Percentiles rank a stretch among this genome's conserved stretches.
These are phyloP conservation scores for Globisporangium paroecandrum DNA, from an alignment of 352 stramenopile genomes.

Conservation along the genomic window DNA sequence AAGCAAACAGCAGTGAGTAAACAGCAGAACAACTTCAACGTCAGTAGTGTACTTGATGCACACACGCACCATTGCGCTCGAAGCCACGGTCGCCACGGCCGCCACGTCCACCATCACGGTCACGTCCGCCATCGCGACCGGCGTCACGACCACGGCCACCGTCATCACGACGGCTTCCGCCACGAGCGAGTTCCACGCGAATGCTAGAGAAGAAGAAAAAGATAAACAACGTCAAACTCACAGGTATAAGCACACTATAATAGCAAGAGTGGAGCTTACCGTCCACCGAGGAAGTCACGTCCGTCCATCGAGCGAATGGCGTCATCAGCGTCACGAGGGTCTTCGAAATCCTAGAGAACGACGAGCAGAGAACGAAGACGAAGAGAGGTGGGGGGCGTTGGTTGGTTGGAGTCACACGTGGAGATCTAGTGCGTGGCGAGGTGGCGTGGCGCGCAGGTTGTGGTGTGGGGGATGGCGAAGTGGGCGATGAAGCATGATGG, in stretches of 20 bases:
- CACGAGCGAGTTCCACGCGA: conserved; percentile 77
- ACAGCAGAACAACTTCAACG: not conserved
- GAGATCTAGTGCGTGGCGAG: conserved; percentile 22
- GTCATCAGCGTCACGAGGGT: conserved; percentile 84
- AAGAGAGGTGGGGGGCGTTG: conserved; percentile 39
- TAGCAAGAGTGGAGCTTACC: conserved; percentile 29
- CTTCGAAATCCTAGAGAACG: conserved; percentile 84
- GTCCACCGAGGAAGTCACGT: conserved; percentile 80
- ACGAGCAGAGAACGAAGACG: conserved; percentile 42
- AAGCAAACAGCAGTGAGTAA: conserved; percentile 2
- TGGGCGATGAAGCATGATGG: conserved; percentile 24
- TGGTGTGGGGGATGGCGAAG: conserved; percentile 5
- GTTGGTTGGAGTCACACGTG: conserved; percentile 35
- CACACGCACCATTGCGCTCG: conserved; percentile 51
- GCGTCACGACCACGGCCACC: conserved; percentile 40
- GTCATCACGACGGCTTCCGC: conserved; percentile 59
- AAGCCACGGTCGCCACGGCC: conserved; percentile 42
- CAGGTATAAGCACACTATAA: not conserved
- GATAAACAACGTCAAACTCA: conserved; percentile 2
- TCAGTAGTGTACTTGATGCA: not conserved
- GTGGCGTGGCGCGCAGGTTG: conserved; percentile 5
- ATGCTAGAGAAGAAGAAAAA: conserved; percentile 34
- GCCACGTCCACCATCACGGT: conserved; percentile 28
- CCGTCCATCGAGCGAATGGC: conserved; percentile 85
- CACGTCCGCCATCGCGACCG: conserved; percentile 29